Conservation (phyloP, 768 basidiomycete species). For the Pulveroboletus sp. region DNA sequence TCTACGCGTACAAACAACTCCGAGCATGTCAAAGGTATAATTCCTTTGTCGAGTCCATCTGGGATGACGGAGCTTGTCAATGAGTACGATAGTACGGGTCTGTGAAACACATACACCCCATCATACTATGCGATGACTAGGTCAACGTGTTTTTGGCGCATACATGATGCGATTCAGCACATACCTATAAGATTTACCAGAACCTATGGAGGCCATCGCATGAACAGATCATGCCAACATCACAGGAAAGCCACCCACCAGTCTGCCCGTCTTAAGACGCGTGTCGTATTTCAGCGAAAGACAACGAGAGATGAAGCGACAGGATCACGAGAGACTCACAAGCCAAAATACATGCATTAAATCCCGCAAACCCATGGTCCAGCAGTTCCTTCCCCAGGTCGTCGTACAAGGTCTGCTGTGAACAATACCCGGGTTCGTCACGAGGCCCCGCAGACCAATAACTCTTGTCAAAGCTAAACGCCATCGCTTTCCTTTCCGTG, state of each 20-base stretch:
- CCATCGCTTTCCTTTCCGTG: slow-evolving; percentile 83
- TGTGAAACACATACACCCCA: slow-evolving; percentile 70
- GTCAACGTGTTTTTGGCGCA: slow-evolving; percentile 5
- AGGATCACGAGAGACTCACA: slow-evolving; percentile 58
- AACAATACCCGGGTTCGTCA: slow-evolving; percentile 87
- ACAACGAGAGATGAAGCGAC: neutral
- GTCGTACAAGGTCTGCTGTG: slow-evolving; percentile 90
- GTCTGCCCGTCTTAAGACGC: slow-evolving; percentile 65
- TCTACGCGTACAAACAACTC: slow-evolving; percentile 87
- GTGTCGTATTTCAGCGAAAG: neutral
- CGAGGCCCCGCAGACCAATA: slow-evolving; percentile 94
- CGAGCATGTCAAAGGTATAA: slow-evolving; percentile 92
- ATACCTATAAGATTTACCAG: slow-evolving; percentile 89
- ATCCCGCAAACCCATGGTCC: slow-evolving; percentile 93
- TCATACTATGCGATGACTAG: slow-evolving; percentile 58
- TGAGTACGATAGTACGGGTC: neutral
- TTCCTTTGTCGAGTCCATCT: slow-evolving; percentile 96
- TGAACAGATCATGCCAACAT: slow-evolving; percentile 6
- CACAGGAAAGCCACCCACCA: slow-evolving; percentile 45
- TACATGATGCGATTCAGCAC: slow-evolving; percentile 23
- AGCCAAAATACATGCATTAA: slow-evolving; percentile 98
- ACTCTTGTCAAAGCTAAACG: slow-evolving; percentile 94
- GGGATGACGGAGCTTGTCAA: slow-evolving; percentile 7
- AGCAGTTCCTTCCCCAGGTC: slow-evolving; percentile 92
- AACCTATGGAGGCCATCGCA: slow-evolving; percentile 45